A percentile compares a stretch with the other conserved stretches of the same genome.
These are phyloP conservation scores for Rhodomyrtus tomentosa DNA, from an alignment of 345 rosid genomes.

Conservation along the genomic window DNA sequence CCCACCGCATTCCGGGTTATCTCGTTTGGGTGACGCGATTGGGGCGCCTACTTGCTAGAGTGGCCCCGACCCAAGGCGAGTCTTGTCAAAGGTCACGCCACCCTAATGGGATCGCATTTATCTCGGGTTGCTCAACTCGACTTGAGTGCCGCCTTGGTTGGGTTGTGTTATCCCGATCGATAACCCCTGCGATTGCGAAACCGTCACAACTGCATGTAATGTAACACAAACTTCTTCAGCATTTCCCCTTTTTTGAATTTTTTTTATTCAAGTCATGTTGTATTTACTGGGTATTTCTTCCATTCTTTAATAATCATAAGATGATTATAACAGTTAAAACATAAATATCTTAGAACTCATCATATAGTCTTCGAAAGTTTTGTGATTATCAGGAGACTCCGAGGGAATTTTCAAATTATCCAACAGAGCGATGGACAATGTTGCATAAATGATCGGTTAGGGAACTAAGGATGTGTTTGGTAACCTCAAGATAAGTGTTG, in stretches of 20 bases:
- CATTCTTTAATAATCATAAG: too few species aligned
- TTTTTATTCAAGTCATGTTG: too few species aligned
- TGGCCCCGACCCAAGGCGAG: not conserved
- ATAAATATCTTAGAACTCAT: not conserved
- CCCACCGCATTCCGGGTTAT: not conserved
- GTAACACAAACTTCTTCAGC: too few species aligned
- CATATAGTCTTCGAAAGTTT: not conserved
- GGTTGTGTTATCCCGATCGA: rapidly evolving
- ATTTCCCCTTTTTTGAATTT: too few species aligned
- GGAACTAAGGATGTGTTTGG: not conserved
- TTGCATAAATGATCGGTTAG: not conserved
- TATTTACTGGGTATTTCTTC: too few species aligned
- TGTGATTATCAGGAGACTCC: not conserved
- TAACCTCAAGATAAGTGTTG: rapidly evolving
- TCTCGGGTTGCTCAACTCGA: not conserved
- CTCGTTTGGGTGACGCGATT: rapidly evolving
- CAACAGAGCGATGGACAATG: not conserved
- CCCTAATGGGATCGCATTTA: not conserved
- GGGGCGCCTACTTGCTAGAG: not conserved
- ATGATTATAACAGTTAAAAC: too few species aligned
- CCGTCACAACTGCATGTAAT: too few species aligned
- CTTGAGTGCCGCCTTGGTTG: not conserved
- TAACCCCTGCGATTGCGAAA: too few species aligned
- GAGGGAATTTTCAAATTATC: not conserved
- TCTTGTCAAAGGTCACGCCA: too few species aligned